These are phyloP conservation scores for Silene noctiflora DNA, from an alignment of 179 eudicot species.

Conservation along the genomic window DNA sequence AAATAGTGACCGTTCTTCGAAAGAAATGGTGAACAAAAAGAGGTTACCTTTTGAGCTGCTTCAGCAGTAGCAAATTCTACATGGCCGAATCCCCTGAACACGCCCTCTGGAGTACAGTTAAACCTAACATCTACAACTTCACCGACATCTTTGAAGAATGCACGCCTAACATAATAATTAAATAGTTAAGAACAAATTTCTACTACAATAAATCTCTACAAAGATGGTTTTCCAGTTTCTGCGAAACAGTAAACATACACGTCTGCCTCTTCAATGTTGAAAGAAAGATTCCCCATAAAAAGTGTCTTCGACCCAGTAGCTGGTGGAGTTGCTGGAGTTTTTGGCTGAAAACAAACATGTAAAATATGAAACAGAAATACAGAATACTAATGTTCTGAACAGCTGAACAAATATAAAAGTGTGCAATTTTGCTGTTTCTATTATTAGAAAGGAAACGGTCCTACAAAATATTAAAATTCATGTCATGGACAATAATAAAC, in stretches of 20 bases:
- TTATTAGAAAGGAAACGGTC: too few relatives aligned
- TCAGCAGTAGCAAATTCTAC: conserved; percentile 78
- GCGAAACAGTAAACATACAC: not conserved
- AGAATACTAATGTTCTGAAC: too few relatives aligned
- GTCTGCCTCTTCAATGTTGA: not conserved
- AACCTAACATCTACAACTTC: too few relatives aligned
- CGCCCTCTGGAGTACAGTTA: too few relatives aligned
- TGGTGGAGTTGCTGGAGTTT: not conserved
- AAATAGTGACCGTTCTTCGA: too few relatives aligned
- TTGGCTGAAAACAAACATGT: not conserved
- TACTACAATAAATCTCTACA: too few relatives aligned
- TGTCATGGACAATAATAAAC: not conserved
- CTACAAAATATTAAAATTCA: too few relatives aligned
- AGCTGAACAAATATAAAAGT: too few relatives aligned
- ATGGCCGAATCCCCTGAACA: conserved; percentile 81
- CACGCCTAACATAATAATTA: too few relatives aligned
- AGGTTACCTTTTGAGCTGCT: conserved; percentile 62
- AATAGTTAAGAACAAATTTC: not conserved
- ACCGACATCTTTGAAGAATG: too few relatives aligned
- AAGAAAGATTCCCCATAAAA: not conserved
- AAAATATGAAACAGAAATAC: not conserved
- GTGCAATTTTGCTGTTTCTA: too few relatives aligned
- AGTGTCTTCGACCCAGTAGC: not conserved
- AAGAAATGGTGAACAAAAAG: not conserved
- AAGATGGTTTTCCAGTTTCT: not conserved